phyloP scores from a whole-genome alignment of 805 yeast species.

The Wickerhamiella azymoides region DNA sequence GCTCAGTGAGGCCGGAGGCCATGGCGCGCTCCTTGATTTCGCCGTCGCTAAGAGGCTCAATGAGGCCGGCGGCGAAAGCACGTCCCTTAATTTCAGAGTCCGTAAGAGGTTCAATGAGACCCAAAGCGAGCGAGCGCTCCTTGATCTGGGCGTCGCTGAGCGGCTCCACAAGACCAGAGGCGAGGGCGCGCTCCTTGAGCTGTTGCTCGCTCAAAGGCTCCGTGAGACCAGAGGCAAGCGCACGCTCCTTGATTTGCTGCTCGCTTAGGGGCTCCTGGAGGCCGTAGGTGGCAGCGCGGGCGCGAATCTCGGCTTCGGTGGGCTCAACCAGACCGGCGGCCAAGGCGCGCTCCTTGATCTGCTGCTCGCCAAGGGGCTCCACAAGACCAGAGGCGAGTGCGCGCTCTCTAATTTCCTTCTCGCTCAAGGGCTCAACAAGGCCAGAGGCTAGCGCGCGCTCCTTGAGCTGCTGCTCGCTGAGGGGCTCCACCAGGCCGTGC shows the following conservation, averaged over 20 bases:
- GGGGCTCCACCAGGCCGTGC: conserved; percentile 10
- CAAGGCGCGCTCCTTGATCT: conserved; percentile 10
- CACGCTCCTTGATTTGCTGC: conserved; percentile 12
- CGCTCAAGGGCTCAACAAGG: conserved; percentile 10
- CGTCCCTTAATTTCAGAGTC: conserved; percentile 2
- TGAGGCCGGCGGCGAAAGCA: neutral
- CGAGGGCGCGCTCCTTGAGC: conserved; percentile 8
- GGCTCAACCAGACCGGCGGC: neutral
- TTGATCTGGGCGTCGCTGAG: neutral
- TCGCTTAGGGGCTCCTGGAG: conserved; percentile 9
- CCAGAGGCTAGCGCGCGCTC: conserved; percentile 11
- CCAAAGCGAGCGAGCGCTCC: neutral
- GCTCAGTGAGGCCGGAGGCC: conserved; percentile 15
- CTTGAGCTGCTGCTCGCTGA: neutral
- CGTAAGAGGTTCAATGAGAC: conserved; percentile 1
- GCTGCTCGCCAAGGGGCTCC: conserved; percentile 9
- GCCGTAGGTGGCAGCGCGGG: conserved; percentile 4
- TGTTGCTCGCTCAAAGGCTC: conserved; percentile 2
- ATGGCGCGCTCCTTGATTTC: conserved; percentile 14
- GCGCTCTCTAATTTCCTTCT: conserved; percentile 5
- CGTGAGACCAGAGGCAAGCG: conserved; percentile 15
- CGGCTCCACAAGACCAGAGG: conserved; percentile 14
- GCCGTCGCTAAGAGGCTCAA: conserved; percentile 2
- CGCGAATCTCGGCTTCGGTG: neutral
- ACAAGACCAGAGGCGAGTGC: conserved; percentile 8